Percentiles rank a stretch among this genome's conserved stretches.
Evolutionary conservation across 169 alveolate species (phyloP).

Genomic region (Cystoisospora suis): DNA sequence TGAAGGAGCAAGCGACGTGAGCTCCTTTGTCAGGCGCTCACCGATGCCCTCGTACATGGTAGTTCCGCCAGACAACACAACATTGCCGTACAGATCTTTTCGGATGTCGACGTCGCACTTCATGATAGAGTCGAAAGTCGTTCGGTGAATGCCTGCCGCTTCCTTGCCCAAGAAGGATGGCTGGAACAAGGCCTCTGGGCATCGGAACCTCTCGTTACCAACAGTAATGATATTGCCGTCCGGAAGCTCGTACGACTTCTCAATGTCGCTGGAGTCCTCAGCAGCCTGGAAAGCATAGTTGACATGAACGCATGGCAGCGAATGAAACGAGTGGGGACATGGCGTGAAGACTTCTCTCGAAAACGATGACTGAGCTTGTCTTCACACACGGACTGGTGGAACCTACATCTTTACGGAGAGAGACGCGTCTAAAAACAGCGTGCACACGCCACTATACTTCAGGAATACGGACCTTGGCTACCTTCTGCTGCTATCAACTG

Average conservation of each 20-base stretch:
- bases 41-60: slow-evolving; percentile 97
- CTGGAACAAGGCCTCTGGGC: slow-evolving; percentile 98
- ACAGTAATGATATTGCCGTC: slow-evolving; percentile 96
- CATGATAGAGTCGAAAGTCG: slow-evolving; percentile 95
- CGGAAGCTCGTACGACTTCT: slow-evolving; percentile 97
- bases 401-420: too few species aligned
- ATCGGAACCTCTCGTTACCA: slow-evolving; percentile 95
- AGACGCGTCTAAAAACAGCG: too few species aligned
- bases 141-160: slow-evolving; percentile 94
- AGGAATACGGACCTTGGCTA: too few species aligned
- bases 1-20: slow-evolving; percentile 95
- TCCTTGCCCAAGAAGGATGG: slow-evolving; percentile 87
- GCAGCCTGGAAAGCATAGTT: slow-evolving; percentile 52
- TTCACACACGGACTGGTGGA: too few species aligned
- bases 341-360: too few species aligned
- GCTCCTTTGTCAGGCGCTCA: slow-evolving; percentile 96
- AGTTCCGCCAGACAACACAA: slow-evolving; percentile 98
- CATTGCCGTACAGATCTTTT: slow-evolving; percentile 93
- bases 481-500: too few species aligned
- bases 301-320: too few species aligned
- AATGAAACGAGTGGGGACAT: too few species aligned
- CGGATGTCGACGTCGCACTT: slow-evolving; percentile 96
- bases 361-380: too few species aligned
- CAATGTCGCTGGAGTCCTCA: slow-evolving; percentile 89
- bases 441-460: too few species aligned